Base-by-base conservation (phyloP, 169 alveolate genomes). In the Plasmodium inui region DNA sequence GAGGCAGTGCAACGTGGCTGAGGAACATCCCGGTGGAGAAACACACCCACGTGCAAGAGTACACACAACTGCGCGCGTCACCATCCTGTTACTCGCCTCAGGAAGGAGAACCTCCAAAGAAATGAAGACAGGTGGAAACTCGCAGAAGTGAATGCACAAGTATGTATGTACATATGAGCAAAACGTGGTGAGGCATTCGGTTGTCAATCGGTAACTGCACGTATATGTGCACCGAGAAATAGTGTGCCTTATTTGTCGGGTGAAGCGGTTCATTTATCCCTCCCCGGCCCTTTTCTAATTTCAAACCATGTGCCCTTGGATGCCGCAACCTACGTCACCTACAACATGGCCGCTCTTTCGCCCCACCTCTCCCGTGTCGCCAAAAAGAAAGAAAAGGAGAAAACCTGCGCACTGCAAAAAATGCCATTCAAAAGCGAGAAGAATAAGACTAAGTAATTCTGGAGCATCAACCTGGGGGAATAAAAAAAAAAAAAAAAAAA, bases 401-500 rank as follows among this genome's bases (percentile, higher is more conserved):
- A 89, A 41, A 80, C 94, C 14, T 39, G 83, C n/a, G 83, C 39
- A 19, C 83, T 89, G 12, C 94, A 89, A 80, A 57, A 67, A 17
- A 89, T 89, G 94, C 90, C 94, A 34, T 89, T 79, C 76, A 89
- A 89, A 89, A 89, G 94, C 76, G 94, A 89, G 72, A 89, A 89
- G 73, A 89, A 89, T 81, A 89, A 89, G 37, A 79, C 94, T n/a
- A 89, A 89, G 94, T 89, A 89, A 80, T 44, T 17, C 17, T 26
- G 39, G 46, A 34, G 72, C 76, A 19, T 10, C 76, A 19, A 1
- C 4, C 37, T 67, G 14, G 28, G 72, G 50, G 71, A 61, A 79
- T 39, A 34, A 78, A 12, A 79, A 32, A 14, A 32, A 80, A 80
- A 80, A 80, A 44, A 34, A 4, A 41, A 74, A 22, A 14, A 82